Conservation (phyloP, 345 rosid genomes). For the Aquilaria sinensis region DNA sequence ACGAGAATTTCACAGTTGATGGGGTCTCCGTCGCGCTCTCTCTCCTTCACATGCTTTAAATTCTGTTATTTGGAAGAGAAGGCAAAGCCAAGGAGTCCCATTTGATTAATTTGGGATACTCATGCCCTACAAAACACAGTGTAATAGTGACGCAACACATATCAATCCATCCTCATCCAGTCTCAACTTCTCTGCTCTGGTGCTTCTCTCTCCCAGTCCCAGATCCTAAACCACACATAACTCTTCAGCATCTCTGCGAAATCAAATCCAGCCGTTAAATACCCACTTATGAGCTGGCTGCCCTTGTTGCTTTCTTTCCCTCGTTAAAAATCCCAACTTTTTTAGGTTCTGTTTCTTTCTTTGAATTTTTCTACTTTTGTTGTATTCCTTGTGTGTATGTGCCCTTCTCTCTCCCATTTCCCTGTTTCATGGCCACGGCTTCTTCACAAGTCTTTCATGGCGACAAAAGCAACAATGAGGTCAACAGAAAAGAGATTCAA, state of each 20-base stretch:
- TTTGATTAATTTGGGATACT: constrained; percentile 21
- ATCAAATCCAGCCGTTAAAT: constrained; percentile 31
- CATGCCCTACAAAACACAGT: background rate
- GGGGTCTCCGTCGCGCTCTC: constrained; percentile 9
- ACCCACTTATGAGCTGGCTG: constrained; percentile 14
- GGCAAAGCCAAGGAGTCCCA: constrained; percentile 28
- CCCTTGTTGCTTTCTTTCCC: constrained; percentile 6
- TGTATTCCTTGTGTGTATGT: constrained; percentile 18
- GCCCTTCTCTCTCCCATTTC: constrained; percentile 17
- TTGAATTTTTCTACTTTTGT: constrained; percentile 1
- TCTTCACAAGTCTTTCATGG: constrained; percentile 34
- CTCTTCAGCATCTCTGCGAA: constrained; percentile 27
- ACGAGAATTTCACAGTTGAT: no score
- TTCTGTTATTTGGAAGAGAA: constrained; percentile 29
- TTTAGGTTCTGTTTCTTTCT: background rate
- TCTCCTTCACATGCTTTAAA: constrained; percentile 33
- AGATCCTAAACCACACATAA: constrained; percentile 25
- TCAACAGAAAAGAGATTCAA: constrained; percentile 53
- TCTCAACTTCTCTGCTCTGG: constrained; percentile 21
- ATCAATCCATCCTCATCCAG: no score
- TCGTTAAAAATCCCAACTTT: background rate
- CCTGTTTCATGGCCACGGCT: constrained; percentile 56
- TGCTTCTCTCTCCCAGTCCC: constrained; percentile 11
- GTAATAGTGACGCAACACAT: no score
- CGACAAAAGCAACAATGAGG: constrained; percentile 24